These are phyloP conservation scores for Ogataea corticis DNA, from an alignment of 805 yeast species.

Conservation along the genomic window DNA sequence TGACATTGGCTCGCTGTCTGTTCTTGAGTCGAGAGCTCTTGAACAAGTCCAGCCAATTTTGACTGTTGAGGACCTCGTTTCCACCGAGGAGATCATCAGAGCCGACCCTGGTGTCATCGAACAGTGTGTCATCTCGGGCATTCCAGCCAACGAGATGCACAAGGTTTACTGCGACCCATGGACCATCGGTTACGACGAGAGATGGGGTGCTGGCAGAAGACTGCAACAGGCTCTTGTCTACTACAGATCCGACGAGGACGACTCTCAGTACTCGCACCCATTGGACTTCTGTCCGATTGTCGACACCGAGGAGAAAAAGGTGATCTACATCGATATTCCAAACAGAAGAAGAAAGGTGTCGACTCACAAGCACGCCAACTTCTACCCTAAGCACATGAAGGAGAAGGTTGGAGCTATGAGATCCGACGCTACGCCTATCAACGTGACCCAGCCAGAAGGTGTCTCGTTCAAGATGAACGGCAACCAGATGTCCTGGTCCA, in stretches of 20 bases:
- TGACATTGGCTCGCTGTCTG: conserved; percentile 49
- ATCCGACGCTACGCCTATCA: conserved; percentile 62
- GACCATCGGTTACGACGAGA: conserved; percentile 63
- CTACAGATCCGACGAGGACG: conserved; percentile 75
- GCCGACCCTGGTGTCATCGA: conserved; percentile 69
- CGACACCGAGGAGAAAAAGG: conserved; percentile 68
- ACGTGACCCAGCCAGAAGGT: conserved; percentile 78
- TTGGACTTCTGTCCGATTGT: conserved; percentile 82
- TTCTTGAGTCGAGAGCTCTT: conserved; percentile 48
- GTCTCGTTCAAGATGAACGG: conserved; percentile 75
- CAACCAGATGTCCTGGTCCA: conserved; percentile 72
- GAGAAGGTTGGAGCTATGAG: conserved; percentile 66
- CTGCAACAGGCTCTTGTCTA: conserved; percentile 81
- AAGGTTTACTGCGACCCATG: conserved; percentile 65
- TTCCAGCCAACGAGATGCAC: conserved; percentile 62
- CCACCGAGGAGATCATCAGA: conserved; percentile 66
- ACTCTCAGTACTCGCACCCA: conserved; percentile 67
- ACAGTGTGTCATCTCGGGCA: conserved; percentile 70
- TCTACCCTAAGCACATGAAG: conserved; percentile 63
- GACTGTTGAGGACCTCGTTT: conserved; percentile 65
- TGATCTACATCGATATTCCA: conserved; percentile 75
- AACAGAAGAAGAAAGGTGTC: conserved; percentile 71
- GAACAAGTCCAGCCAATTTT: conserved; percentile 74
- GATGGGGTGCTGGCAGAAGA: conserved; percentile 77
- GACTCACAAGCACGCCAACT: conserved; percentile 66